Conservation (phyloP, 129 eudicot genomes). For the Apium graveolens region DNA sequence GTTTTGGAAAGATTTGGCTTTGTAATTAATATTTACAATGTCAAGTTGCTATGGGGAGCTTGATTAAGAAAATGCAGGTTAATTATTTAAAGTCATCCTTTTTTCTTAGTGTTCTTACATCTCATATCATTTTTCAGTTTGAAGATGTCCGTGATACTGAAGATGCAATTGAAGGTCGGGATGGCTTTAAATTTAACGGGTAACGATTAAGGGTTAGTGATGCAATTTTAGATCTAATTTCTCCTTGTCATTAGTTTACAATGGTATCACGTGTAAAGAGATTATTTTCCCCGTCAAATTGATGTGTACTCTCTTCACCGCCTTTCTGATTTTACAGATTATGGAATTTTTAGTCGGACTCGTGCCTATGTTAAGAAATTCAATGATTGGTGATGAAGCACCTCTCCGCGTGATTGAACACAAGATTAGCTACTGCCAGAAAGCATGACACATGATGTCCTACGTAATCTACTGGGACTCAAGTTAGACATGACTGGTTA, state of each 20-base stretch:
- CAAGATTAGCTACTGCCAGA: no score
- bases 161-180: slow-evolving; percentile 75
- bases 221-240: not conserved
- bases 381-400: slow-evolving; percentile 40
- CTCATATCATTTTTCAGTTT: slow-evolving; percentile 29
- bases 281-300: no score
- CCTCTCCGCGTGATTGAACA: slow-evolving; percentile 50
- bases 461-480: no score
- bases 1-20: no score
- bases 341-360: slow-evolving; percentile 44
- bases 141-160: slow-evolving; percentile 89
- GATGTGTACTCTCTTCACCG: not conserved
- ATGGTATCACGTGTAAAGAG: not conserved
- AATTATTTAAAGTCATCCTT: no score
- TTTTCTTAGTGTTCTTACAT: not conserved
- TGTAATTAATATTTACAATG: no score
- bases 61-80: not conserved
- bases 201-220: slow-evolving; percentile 64
- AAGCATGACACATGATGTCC: no score
- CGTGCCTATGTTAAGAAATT: slow-evolving; percentile 27
- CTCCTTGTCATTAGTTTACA: not conserved
- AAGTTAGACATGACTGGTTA: no score
- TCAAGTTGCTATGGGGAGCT: not conserved
- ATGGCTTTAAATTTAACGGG: slow-evolving; percentile 81
- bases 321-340: slow-evolving; percentile 26